These are phyloP conservation scores for Cucurbita argyrosperma DNA, from an alignment of 306 rosid species.

Conservation along the genomic window DNA sequence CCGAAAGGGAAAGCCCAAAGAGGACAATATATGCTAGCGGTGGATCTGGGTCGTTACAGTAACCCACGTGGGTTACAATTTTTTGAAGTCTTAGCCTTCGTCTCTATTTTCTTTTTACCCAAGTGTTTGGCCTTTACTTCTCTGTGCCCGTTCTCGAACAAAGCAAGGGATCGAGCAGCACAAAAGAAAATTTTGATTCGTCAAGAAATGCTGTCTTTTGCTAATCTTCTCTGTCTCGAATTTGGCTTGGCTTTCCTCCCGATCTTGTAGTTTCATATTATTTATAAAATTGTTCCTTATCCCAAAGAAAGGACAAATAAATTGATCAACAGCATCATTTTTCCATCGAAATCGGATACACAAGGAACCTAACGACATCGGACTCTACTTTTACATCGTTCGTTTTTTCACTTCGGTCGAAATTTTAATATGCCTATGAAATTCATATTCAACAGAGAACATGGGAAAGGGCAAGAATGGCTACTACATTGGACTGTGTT, in stretches of 20 bases:
- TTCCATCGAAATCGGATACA: neutral
- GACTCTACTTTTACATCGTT: neutral
- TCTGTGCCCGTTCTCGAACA: too few relatives aligned
- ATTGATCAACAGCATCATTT: neutral
- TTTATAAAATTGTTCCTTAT: neutral
- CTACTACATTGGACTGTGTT: slow-evolving; percentile 67
- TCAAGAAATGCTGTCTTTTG: neutral
- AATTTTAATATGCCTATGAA: neutral
- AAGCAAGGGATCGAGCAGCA: too few relatives aligned
- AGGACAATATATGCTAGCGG: too few relatives aligned
- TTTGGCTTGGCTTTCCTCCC: neutral
- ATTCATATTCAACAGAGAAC: slow-evolving; percentile 57
- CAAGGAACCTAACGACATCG: neutral
- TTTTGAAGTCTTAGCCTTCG: too few relatives aligned
- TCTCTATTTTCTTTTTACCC: too few relatives aligned
- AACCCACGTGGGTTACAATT: too few relatives aligned
- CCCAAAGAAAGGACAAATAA: neutral
- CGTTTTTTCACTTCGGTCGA: neutral
- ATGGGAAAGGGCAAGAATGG: slow-evolving; percentile 92
- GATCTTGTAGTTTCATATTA: neutral
- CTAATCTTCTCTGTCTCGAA: neutral
- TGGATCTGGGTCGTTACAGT: too few relatives aligned
- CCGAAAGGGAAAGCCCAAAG: too few relatives aligned
- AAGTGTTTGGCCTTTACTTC: too few relatives aligned
- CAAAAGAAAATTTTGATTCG: too few relatives aligned